phyloP scores from a whole-genome alignment of 169 alveolate genomes.

The Cryptosporidium meleagridis region DNA sequence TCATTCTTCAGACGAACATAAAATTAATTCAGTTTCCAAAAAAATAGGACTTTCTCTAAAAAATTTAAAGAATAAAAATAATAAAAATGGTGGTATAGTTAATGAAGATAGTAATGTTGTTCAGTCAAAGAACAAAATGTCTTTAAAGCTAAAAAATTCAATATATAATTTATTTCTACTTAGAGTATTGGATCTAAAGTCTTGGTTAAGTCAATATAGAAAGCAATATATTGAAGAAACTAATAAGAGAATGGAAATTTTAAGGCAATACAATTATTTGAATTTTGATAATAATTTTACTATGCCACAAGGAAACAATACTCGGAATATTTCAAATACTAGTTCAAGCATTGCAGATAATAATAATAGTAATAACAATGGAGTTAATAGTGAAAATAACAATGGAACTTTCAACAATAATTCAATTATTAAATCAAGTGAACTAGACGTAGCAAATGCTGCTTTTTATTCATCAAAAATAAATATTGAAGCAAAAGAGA shows the following conservation, averaged over 20 bases:
- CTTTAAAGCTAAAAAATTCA: conserved; percentile 24
- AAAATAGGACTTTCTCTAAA: not conserved
- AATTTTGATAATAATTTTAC: conserved; percentile 21
- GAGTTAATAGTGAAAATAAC: not conserved
- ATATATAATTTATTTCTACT: conserved; percentile 45
- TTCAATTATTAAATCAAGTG: not conserved
- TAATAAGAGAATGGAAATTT: conserved; percentile 28
- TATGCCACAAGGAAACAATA: not conserved
- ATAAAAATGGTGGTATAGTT: not conserved
- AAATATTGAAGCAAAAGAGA: conserved; percentile 17
- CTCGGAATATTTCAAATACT: not conserved
- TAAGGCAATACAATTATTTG: conserved; percentile 22
- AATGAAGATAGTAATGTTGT: not conserved
- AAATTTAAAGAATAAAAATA: not conserved
- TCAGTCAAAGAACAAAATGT: conserved; percentile 16
- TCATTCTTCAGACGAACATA: not conserved
- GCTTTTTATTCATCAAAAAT: not conserved
- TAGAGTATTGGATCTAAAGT: conserved; percentile 63
- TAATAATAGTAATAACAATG: not conserved
- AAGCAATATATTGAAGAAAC: conserved; percentile 67
- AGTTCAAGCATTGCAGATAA: not conserved
- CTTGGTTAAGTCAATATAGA: conserved; percentile 57
- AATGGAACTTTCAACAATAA: not conserved
- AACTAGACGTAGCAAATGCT: not conserved
- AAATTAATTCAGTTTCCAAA: not conserved